Evolutionary conservation across 1,139 yeast genomes (phyloP).

Genomic region (Blastobotrys serpentis): DNA sequence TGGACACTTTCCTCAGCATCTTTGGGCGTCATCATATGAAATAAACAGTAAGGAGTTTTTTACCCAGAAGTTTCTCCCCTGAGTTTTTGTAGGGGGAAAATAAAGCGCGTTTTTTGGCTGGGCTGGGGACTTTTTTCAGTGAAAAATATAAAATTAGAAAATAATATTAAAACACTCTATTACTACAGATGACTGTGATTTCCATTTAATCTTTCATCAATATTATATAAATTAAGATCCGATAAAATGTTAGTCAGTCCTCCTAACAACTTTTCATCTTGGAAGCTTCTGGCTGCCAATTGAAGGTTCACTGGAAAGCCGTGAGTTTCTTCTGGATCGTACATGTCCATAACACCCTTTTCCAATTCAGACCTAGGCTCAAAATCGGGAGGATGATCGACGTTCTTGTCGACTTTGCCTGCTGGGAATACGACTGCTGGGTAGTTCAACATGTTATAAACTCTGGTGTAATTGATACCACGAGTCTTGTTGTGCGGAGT

Average conservation of each 20-base stretch:
- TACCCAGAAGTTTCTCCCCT: too few species aligned
- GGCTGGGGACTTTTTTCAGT: too few species aligned
- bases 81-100: constrained; percentile 9
- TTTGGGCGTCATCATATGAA: not conserved
- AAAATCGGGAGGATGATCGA: constrained; percentile 9
- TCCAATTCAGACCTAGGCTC: constrained; percentile 9
- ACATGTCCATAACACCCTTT: constrained; percentile 3
- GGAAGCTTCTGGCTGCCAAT: constrained; percentile 10
- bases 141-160: too few species aligned
- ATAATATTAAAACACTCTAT: too few species aligned
- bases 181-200: too few species aligned
- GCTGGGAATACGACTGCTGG: constrained; percentile 51
- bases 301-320: constrained; percentile 11
- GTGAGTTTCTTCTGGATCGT: constrained; percentile 25
- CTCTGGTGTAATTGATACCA: constrained; percentile 65
- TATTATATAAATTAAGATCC: not conserved
- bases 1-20: constrained; percentile 10
- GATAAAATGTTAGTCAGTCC: constrained; percentile 8
- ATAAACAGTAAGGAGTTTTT: too few species aligned
- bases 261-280: constrained; percentile 12
- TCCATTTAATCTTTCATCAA: not conserved
- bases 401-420: constrained; percentile 40
- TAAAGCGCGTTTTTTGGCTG: not conserved
- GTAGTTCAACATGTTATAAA: constrained; percentile 49
- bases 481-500: constrained; percentile 62